Conservation (phyloP, 176 grass and related monocot genomes). For the Eleusine indica region DNA sequence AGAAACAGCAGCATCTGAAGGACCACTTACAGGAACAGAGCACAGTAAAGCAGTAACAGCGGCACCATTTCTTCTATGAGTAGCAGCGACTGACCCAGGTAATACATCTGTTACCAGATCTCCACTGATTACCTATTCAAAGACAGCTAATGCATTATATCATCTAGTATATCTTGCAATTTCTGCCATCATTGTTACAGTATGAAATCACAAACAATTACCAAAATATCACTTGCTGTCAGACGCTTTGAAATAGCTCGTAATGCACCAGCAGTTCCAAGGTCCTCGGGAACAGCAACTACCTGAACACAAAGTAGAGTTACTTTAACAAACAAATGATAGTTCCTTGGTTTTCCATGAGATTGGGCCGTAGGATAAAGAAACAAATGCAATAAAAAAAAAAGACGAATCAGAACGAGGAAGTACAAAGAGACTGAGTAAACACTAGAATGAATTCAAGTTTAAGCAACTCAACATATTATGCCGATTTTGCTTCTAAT, state of each 20-base stretch:
- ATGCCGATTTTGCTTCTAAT: neutral
- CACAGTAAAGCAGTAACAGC: slow-evolving; percentile 87
- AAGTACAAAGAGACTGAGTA: neutral
- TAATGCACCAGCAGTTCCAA: slow-evolving; percentile 91
- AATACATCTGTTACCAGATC: slow-evolving; percentile 91
- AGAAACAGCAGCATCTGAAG: slow-evolving; percentile 68
- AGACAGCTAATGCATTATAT: slow-evolving; percentile 12
- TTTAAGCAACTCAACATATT: slow-evolving; percentile 9
- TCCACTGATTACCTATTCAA: slow-evolving; percentile 78
- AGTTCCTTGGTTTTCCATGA: slow-evolving; percentile 12
- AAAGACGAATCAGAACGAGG: neutral
- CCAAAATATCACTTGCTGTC: slow-evolving; percentile 86
- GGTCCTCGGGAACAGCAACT: slow-evolving; percentile 69
- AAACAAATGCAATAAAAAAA: slow-evolving; percentile 19
- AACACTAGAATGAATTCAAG: slow-evolving; percentile 1
- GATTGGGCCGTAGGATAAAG: neutral
- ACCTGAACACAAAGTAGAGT: slow-evolving; percentile 52
- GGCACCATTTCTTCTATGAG: slow-evolving; percentile 93
- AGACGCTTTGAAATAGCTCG: slow-evolving; percentile 70
- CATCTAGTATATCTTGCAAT: slow-evolving; percentile 12
- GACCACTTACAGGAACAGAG: slow-evolving; percentile 78
- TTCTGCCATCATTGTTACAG: slow-evolving; percentile 6
- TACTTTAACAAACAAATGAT: slow-evolving; percentile 29
- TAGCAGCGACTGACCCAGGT: slow-evolving; percentile 87
- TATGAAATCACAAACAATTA: slow-evolving; percentile 44